Evolutionary conservation across 306 rosid species (phyloP).

Genomic region (Dryas octopetala): DNA sequence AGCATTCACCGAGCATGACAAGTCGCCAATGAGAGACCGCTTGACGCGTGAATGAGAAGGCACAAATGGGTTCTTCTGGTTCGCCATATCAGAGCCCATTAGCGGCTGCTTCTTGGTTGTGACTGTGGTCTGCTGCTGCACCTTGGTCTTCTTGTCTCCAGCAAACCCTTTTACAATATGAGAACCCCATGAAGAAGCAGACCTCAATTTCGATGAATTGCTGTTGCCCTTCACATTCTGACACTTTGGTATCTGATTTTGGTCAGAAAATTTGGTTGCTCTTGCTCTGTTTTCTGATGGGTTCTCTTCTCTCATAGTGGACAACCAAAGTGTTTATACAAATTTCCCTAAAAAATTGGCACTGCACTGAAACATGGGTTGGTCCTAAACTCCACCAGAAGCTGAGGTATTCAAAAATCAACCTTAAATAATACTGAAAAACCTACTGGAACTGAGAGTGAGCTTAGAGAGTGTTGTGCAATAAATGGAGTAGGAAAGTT

Average conservation of each 20-base stretch:
- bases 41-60: constrained; percentile 69
- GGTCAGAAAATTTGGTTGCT: constrained; percentile 62
- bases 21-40: constrained; percentile 77
- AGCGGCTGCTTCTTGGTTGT: constrained; percentile 53
- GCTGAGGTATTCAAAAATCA: neutral
- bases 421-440: neutral
- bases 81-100: constrained; percentile 39
- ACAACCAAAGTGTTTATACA: neutral
- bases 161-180: constrained; percentile 86
- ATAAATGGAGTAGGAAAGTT: neutral
- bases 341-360: neutral
- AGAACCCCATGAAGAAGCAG: constrained; percentile 88
- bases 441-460: neutral
- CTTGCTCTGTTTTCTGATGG: constrained; percentile 61
- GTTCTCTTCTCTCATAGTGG: constrained; percentile 81
- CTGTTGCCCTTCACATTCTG: constrained; percentile 45
- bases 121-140: constrained; percentile 33
- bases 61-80: constrained; percentile 47
- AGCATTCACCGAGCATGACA: constrained; percentile 57
- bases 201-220: constrained; percentile 54
- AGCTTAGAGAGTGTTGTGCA: neutral
- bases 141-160: constrained; percentile 66
- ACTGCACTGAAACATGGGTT: constrained; percentile 3
- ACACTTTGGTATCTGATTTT: constrained; percentile 71
- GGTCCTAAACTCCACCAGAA: neutral